These are phyloP conservation scores for Candida anutae DNA, from an alignment of 1,139 yeast genomes.

Conservation along the genomic window DNA sequence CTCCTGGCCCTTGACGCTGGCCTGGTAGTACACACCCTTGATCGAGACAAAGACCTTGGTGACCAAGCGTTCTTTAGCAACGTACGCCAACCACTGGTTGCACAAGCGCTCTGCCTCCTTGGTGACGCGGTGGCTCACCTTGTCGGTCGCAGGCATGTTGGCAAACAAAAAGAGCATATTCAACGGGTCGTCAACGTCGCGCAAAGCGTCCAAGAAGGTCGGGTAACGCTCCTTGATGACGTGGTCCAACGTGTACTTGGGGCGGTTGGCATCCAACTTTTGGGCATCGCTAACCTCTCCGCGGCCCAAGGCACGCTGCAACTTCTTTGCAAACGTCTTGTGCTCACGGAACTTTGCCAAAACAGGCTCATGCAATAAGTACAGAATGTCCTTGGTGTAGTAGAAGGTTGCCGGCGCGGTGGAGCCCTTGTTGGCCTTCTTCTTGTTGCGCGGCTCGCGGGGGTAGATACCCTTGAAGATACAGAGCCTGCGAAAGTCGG, in stretches of 20 bases:
- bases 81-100: conserved; percentile 92
- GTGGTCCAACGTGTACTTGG: conserved; percentile 80
- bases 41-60: conserved; percentile 92
- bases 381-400: conserved; percentile 89
- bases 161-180: conserved; percentile 92
- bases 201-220: conserved; percentile 80
- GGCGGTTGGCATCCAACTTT: conserved; percentile 71
- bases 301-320: conserved; percentile 83
- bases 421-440: conserved; percentile 95
- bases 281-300: conserved; percentile 90
- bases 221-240: conserved; percentile 95
- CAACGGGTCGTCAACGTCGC: conserved; percentile 93
- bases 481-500: conserved; percentile 97
- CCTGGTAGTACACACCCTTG: conserved; percentile 95
- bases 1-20: conserved; percentile 83
- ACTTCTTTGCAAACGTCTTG: conserved; percentile 86
- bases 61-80: conserved; percentile 75
- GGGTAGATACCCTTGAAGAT: conserved; percentile 96
- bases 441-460: conserved; percentile 91
- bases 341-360: conserved; percentile 89
- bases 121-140: conserved; percentile 70
- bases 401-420: conserved; percentile 95
- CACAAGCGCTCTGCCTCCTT: conserved; percentile 81
- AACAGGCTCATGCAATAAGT: conserved; percentile 91
- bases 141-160: conserved; percentile 89